These are phyloP conservation scores for Solanum pinnatisectum DNA, from an alignment of 257 asterid genomes.

Conservation along the genomic window DNA sequence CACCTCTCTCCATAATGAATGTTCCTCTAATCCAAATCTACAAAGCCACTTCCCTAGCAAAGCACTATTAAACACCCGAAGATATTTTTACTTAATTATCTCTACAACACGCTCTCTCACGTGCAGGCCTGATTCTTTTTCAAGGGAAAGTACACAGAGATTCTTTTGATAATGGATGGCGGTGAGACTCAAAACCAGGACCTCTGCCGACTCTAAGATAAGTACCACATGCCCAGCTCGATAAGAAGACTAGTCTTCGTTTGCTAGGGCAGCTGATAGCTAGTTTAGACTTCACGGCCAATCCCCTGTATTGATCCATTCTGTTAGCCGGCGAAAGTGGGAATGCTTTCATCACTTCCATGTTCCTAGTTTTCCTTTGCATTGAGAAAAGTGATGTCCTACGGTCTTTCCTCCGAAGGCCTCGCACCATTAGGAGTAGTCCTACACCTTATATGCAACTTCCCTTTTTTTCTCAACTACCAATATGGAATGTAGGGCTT, in stretches of 20 bases:
- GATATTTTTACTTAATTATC: neutral
- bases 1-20: neutral
- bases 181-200: neutral
- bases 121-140: neutral
- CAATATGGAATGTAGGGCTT: neutral
- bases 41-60: neutral
- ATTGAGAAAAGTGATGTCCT: neutral
- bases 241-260: neutral
- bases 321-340: neutral
- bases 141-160: neutral
- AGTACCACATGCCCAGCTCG: neutral
- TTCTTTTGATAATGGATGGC: neutral
- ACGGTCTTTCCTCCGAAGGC: neutral
- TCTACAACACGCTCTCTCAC: neutral
- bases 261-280: neutral
- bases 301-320: neutral
- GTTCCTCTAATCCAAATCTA: neutral
- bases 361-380: neutral
- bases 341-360: neutral
- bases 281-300: neutral
- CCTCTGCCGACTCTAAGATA: neutral
- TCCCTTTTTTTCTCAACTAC: neutral
- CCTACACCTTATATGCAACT: neutral
- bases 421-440: neutral
- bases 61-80: neutral